Evolutionary conservation across 331 rosid genomes (phyloP).

Genomic region (Rosa hybrid): DNA sequence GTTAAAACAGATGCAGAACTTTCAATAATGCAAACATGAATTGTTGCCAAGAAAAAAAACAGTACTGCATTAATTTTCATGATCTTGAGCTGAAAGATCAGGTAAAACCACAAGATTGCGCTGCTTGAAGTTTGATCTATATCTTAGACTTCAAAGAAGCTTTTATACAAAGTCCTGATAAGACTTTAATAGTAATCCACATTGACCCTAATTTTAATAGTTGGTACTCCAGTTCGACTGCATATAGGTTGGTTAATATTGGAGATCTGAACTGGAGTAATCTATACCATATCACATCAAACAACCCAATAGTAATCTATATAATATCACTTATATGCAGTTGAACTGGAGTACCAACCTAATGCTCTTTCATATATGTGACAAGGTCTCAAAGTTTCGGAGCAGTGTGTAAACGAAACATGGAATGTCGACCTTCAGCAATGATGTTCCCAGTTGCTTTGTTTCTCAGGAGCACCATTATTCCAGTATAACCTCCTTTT

Average conservation of each 20-base stretch:
- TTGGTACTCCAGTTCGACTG: neutral
- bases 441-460: conserved; percentile 80
- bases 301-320: neutral
- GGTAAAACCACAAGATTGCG: neutral
- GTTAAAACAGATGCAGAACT: neutral
- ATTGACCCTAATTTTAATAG: neutral
- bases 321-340: neutral
- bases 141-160: neutral
- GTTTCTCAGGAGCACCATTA: conserved; percentile 63
- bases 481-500: conserved; percentile 76
- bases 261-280: neutral
- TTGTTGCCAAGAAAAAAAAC: neutral
- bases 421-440: conserved; percentile 95
- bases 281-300: neutral
- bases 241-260: neutral
- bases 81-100: neutral
- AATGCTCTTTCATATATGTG: neutral
- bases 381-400: conserved; percentile 39
- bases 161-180: neutral
- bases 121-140: neutral
- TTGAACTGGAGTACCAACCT: neutral
- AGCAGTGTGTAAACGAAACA: conserved; percentile 51
- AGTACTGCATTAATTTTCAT: neutral
- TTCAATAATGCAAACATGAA: neutral
- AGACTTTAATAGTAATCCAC: neutral